Evolutionary conservation across 257 asterid species (phyloP), one percentile per base, ranked within the genome.

Genomic region (Sherardia arvensis): DNA sequence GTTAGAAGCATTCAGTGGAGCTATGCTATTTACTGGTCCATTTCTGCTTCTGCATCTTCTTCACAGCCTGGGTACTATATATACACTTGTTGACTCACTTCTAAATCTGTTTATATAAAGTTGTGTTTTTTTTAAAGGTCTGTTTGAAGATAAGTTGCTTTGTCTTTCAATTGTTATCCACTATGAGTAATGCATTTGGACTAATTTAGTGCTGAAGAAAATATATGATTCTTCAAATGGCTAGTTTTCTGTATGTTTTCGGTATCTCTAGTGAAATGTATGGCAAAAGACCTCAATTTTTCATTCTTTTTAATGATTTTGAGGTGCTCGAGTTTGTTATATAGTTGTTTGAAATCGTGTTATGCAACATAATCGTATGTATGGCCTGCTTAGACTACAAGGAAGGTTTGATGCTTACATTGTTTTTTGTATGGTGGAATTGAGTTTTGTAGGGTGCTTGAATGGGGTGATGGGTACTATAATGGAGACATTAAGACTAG

Each of bases 401-500:
- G 27, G 29, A 64, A 28, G 29, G 32, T 51, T 43, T 43, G 51
- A 43, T 43, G 51, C 17, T 43, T 43, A 43, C 8, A 43, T 43
- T 15, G 51, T 59, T 18, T 9, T 36, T 30, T 26, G n/a, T 5
- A 62, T 47, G 61, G 60, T 48, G 57, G 27, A 53, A 48, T 54
- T 30, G 53, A 61, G 59, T 40, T 25, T 61, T 65, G 17, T 45
- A 89, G 97, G 85, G 77, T 68, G 59, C 78, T 93, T 83, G 82
- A 78, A 73, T 93, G 99, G 99, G 69, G 80, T 33, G 92, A 85
- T 66, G 99, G 99, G 65, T 90, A 89, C 85, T 92, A 92, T 61
- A 92, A 92, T 67, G 99, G 99, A 22, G 99, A 89, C 33, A 92
- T 92, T 14, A 92, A 90, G 70, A 92, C 97, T 40, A 77, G 99